Evolutionary conservation across 495 filamentous ascomycete genomes (phyloP), one percentile per base, ranked within the genome.

Genomic region (Penicillium samsonianum): DNA sequence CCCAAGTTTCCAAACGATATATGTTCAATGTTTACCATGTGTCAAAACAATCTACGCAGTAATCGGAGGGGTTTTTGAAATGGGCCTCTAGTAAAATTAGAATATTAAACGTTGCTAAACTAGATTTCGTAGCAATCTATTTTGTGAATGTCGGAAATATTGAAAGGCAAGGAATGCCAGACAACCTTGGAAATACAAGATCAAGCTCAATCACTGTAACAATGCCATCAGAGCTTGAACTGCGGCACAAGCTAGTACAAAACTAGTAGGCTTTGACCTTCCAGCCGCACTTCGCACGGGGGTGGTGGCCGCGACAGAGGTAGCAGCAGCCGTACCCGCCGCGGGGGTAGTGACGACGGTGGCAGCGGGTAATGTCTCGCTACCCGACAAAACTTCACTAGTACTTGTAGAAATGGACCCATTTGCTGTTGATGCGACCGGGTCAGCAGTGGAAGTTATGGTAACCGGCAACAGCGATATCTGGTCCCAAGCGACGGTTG

Each of bases 391-490:
- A 25, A 25, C 16, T 25, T 22, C 4, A 2, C 10, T 25, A 7
- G 51, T 30, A 14, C 25, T 37, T 22, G 61, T 23, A 25, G 57
- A 20, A 11, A 42, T 31, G 23, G 56, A 35, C 12, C 41, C 41
- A n/a, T 54, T 41, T 1, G 52, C 52, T 22, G 62, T 55, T 3
- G 54, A 50, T 17, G 61, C 51, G 2, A 62, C 42, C 0, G 58
- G 44, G 16, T 48, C 49, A 7, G 60, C 50, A 14, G 65, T 67
- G 2, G 67, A 69, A 9, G 73, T 78, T 19, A 78, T 53, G 2
- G 69, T 75, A 11, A 78, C 71, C 4, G 73, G 67, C 35, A 71
- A 45, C 3, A 55, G 58, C 5, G 49, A 61, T 19, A 62, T 52
- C 19, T 71, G 59, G n/a, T 19, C 45, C 2, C 55, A 41, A 3